phyloP scores from a whole-genome alignment of 2,329 filamentous ascomycete genomes.

The Magnaporthiopsis incrustans region DNA sequence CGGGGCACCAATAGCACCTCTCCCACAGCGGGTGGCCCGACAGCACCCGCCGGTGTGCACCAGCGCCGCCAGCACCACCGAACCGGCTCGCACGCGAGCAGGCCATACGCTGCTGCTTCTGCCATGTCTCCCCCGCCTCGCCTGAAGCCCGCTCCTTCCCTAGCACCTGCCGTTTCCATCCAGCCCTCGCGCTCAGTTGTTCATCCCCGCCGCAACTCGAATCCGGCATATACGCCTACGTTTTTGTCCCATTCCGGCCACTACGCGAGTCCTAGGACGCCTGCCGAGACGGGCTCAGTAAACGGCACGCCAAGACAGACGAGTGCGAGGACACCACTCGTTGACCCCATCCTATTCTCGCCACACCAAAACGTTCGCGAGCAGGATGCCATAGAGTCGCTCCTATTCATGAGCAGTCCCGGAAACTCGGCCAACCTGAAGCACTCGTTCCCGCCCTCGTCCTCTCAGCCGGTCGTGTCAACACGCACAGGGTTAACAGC shows the following conservation, averaged over 20 bases:
- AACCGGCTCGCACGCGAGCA: background rate
- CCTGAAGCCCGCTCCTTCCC: conserved; percentile 30
- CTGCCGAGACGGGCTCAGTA: conserved; percentile 31
- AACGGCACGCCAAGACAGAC: conserved; percentile 27
- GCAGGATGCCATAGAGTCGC: conserved; percentile 72
- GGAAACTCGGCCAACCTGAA: conserved; percentile 60
- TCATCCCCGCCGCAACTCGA: conserved; percentile 42
- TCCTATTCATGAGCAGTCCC: conserved; percentile 76
- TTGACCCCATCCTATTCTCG: conserved; percentile 54
- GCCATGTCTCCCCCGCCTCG: conserved; percentile 13
- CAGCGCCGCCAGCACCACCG: conserved; percentile 7
- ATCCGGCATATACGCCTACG: conserved; percentile 38
- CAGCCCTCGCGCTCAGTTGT: conserved; percentile 36
- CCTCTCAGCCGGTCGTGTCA: conserved; percentile 28
- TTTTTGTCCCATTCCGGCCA: conserved; percentile 42
- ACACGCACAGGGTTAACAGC: conserved; percentile 17
- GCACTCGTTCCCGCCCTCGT: conserved; percentile 39
- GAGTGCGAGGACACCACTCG: conserved; percentile 25
- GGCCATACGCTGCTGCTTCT: conserved; percentile 3
- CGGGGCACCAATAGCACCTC: conserved; percentile 22
- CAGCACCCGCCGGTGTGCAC: conserved; percentile 6
- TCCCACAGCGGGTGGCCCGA: conserved; percentile 10
- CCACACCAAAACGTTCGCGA: conserved; percentile 64
- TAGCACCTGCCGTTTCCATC: conserved; percentile 48
- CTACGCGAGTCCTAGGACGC: conserved; percentile 23